phyloP scores from a whole-genome alignment of 192 early-diverging fungal genomes.

The Linnemannia zychae region DNA sequence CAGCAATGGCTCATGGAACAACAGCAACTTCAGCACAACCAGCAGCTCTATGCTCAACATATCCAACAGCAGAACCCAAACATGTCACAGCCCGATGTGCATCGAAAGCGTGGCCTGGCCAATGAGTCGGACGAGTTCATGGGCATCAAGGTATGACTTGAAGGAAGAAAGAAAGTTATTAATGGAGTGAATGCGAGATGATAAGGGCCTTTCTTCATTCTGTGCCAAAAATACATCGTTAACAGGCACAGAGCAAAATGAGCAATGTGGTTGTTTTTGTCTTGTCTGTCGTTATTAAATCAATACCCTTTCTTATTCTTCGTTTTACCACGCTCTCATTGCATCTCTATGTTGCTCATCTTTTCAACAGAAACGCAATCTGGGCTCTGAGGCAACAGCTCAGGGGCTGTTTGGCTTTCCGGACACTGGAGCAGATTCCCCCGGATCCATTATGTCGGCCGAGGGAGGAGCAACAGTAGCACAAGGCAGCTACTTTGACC shows the following conservation, averaged over 20 bases:
- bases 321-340: not conserved
- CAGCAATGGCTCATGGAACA: slow-evolving; percentile 37
- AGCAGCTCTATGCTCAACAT: slow-evolving; percentile 27
- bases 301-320: not conserved
- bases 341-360: slow-evolving; percentile 3
- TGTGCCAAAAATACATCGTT: slow-evolving; percentile 29
- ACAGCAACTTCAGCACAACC: slow-evolving; percentile 43
- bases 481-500: slow-evolving; percentile 31
- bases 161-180: not conserved
- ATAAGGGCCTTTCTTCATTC: not conserved
- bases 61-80: slow-evolving; percentile 15
- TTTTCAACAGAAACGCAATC: slow-evolving; percentile 45
- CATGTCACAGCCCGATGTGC: not conserved
- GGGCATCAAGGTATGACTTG: slow-evolving; percentile 32
- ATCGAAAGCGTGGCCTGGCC: slow-evolving; percentile 38
- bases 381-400: slow-evolving; percentile 37
- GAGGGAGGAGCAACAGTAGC: slow-evolving; percentile 8
- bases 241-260: not conserved
- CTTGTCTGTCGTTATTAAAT: not conserved
- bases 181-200: not conserved
- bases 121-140: slow-evolving; percentile 36
- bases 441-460: slow-evolving; percentile 26
- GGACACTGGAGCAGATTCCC: slow-evolving; percentile 28
- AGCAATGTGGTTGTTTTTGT: not conserved
- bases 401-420: slow-evolving; percentile 26